A percentile compares a stretch with the other conserved stretches of the same genome.
phyloP scores from a whole-genome alignment of 176 grass and related monocot species.

The Phoenix dactylifera region DNA sequence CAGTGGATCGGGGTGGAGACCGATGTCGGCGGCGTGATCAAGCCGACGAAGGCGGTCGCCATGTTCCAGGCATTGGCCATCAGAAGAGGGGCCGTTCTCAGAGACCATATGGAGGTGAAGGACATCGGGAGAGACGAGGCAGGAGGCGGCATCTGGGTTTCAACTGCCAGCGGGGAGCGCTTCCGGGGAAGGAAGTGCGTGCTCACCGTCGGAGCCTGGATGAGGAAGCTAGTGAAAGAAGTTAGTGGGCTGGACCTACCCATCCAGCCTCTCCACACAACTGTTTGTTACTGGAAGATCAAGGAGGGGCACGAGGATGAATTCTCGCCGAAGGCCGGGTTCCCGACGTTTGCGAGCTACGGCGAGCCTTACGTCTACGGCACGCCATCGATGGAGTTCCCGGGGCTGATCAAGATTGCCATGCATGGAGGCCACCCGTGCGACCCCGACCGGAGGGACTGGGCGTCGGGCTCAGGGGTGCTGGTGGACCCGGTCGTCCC shows the following conservation, averaged over 20 bases:
- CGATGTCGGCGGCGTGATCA: conserved; percentile 55
- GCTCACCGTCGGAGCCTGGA: conserved; percentile 57
- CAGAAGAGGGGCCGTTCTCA: conserved; percentile 39
- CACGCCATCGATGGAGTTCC: conserved; percentile 80
- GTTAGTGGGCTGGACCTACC: conserved; percentile 35
- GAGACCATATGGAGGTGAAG: conserved; percentile 43
- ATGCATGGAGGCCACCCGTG: conserved; percentile 66
- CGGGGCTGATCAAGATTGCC: conserved; percentile 77
- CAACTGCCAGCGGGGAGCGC: not conserved
- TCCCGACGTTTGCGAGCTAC: conserved; percentile 91
- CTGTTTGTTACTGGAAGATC: conserved; percentile 86
- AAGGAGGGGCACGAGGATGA: conserved; percentile 31
- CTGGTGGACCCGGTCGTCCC: conserved; percentile 38
- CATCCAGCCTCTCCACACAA: conserved; percentile 53
- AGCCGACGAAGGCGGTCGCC: conserved; percentile 84
- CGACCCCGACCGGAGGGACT: conserved; percentile 61
- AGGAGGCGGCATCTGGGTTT: too few species aligned
- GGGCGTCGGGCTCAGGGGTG: conserved; percentile 20
- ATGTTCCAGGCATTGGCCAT: conserved; percentile 84
- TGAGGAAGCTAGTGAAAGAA: conserved; percentile 31
- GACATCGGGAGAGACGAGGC: conserved; percentile 30
- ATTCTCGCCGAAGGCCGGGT: conserved; percentile 42
- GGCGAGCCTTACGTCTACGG: conserved; percentile 66
- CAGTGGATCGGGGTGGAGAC: conserved; percentile 48
- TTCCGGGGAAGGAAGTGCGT: conserved; percentile 50